Percentiles rank a stretch among this genome's conserved stretches.
Evolutionary conservation across 202 grass and related monocot genomes (phyloP).

Genomic region (Elaeis oleifera): DNA sequence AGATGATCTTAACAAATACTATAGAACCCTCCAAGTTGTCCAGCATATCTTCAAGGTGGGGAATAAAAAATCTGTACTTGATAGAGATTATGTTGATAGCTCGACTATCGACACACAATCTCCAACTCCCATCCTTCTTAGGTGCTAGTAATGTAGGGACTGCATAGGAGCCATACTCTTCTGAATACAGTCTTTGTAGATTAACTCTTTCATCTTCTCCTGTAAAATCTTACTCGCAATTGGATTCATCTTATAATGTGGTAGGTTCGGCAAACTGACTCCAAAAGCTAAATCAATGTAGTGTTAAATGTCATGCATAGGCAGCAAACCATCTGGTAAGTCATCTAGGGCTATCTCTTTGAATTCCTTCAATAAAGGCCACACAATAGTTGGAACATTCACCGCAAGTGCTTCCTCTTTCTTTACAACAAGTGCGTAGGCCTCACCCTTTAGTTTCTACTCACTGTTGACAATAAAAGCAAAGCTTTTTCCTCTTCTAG

Average conservation of each 20-base stretch:
- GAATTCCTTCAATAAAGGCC: neutral
- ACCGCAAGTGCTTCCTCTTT: accelerated
- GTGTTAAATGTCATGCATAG: neutral
- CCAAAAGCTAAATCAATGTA: neutral
- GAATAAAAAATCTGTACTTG: neutral
- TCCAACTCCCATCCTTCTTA: neutral
- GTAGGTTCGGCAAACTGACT: neutral
- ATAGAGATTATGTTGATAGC: neutral
- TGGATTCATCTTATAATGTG: neutral
- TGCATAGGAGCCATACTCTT: neutral
- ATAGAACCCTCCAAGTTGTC: neutral
- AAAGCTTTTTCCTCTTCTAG: too few relatives aligned
- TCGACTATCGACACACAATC: neutral
- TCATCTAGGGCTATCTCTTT: neutral
- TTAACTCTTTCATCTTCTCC: neutral
- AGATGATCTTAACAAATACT: neutral
- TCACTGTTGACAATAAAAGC: neutral
- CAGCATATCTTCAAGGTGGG: neutral
- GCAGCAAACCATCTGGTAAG: neutral
- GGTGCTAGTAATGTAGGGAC: neutral
- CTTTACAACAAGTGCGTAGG: neutral
- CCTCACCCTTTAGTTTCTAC: neutral
- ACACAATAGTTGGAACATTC: neutral
- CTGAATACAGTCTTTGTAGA: neutral
- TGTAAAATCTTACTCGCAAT: neutral